A percentile compares a stretch with the other conserved stretches of the same genome.
Evolutionary conservation across 2,329 filamentous ascomycete genomes (phyloP).

Genomic region (Trichoderma oligosporum): DNA sequence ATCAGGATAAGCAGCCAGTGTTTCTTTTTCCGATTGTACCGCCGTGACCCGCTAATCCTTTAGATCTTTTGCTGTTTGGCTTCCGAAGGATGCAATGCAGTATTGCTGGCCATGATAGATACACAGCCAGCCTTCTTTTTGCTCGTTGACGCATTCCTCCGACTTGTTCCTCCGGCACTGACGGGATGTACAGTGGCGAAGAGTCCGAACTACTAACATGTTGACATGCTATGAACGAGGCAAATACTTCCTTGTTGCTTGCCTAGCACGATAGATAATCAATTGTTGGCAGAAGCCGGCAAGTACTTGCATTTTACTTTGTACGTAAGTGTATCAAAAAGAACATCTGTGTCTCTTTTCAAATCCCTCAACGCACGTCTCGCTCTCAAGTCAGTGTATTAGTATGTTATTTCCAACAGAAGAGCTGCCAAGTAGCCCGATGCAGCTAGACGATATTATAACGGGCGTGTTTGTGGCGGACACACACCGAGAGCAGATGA

Average conservation of each 20-base stretch:
- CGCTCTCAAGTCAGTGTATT: too few relatives aligned
- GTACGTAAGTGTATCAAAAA: background rate
- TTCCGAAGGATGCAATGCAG: conserved; percentile 9
- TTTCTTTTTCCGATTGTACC: background rate
- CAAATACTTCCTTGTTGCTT: too few relatives aligned
- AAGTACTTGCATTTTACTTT: conserved; percentile 10
- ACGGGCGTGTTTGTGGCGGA: background rate
- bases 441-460: conserved; percentile 5
- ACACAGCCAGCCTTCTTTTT: background rate
- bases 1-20: too few relatives aligned
- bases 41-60: background rate
- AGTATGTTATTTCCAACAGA: too few relatives aligned
- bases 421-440: conserved; percentile 1
- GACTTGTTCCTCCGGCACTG: conserved; percentile 4
- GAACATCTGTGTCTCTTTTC: background rate
- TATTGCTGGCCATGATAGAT: background rate
- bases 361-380: conserved; percentile 8
- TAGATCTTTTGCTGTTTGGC: background rate
- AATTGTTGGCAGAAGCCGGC: too few relatives aligned
- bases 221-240: conserved; percentile 3
- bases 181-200: background rate
- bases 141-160: background rate
- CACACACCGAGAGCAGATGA: conserved; percentile 7
- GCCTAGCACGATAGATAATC: too few relatives aligned
- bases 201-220: background rate